These are phyloP conservation scores for Cornus florida DNA, from an alignment of 148 eudicot species.

Conservation along the genomic window DNA sequence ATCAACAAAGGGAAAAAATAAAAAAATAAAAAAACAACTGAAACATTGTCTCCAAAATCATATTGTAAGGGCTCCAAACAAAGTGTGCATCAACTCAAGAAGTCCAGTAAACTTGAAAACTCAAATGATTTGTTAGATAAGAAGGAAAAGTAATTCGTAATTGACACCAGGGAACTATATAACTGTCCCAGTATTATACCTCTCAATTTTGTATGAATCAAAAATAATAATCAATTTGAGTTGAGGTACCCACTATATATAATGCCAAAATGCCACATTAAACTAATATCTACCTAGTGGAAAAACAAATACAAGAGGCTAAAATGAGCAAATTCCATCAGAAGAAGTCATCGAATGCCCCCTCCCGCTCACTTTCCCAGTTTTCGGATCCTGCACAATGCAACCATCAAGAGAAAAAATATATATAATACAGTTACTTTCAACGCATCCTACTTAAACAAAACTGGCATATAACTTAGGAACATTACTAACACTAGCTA, in stretches of 20 bases:
- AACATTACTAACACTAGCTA: constrained; percentile 8
- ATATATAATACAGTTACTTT: constrained; percentile 49
- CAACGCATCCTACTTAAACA: constrained; percentile 20
- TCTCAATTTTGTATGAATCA: constrained; percentile 2
- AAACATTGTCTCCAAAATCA: not conserved
- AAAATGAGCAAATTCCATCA: constrained; percentile 64
- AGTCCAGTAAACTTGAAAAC: not conserved
- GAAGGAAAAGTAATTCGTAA: not conserved
- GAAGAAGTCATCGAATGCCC: constrained; percentile 97
- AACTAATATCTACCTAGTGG: constrained; percentile 31
- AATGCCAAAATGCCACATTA: constrained; percentile 17
- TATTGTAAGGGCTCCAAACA: not conserved
- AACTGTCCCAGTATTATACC: not conserved
- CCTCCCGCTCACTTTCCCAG: constrained; percentile 95
- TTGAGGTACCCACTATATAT: constrained; percentile 24
- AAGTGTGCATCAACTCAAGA: not conserved
- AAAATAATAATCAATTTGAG: constrained; percentile 11
- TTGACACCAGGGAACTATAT: constrained; percentile 1
- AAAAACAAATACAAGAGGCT: constrained; percentile 33
- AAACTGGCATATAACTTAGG: constrained; percentile 21
- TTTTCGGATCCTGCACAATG: constrained; percentile 85
- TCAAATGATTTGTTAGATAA: constrained; percentile 6
- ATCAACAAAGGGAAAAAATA: not conserved
- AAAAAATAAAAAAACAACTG: not conserved
- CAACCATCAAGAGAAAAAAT: constrained; percentile 65